A percentile compares a stretch with the other conserved stretches of the same genome.
These are phyloP conservation scores for Capsicum pubescens DNA, from an alignment of 257 asterid genomes.

Conservation along the genomic window DNA sequence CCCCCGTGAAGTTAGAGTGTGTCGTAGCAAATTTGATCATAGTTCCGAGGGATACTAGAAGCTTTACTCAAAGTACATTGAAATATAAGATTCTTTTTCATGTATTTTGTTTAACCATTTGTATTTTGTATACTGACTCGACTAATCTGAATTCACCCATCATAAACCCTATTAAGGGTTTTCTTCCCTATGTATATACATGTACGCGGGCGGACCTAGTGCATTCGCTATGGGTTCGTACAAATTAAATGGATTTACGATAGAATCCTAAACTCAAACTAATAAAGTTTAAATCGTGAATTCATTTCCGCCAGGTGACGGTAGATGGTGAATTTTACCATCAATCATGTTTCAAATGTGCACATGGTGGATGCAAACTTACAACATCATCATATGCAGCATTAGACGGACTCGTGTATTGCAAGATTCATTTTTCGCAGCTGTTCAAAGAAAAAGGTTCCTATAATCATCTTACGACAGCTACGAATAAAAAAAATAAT, in stretches of 20 bases:
- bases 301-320: conserved; percentile 44
- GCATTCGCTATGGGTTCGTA: neutral
- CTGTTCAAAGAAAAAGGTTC: conserved; percentile 79
- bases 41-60: too few relatives aligned
- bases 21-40: too few relatives aligned
- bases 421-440: conserved; percentile 82
- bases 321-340: conserved; percentile 82
- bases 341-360: conserved; percentile 80
- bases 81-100: too few relatives aligned
- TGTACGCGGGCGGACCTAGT: neutral
- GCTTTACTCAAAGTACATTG: too few relatives aligned
- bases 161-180: too few relatives aligned
- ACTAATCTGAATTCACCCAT: too few relatives aligned
- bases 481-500: conserved; percentile 45
- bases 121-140: neutral
- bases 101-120: neutral
- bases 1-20: too few relatives aligned
- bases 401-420: conserved; percentile 75
- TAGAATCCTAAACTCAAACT: neutral
- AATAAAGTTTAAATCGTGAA: too few relatives aligned
- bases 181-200: neutral
- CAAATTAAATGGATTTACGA: too few relatives aligned
- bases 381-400: conserved; percentile 81
- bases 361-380: conserved; percentile 78
- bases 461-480: conserved; percentile 66